Evolutionary conservation across 805 yeast genomes (phyloP), one percentile per base, ranked within the genome.

Genomic region (Teunomyces atbi): DNA sequence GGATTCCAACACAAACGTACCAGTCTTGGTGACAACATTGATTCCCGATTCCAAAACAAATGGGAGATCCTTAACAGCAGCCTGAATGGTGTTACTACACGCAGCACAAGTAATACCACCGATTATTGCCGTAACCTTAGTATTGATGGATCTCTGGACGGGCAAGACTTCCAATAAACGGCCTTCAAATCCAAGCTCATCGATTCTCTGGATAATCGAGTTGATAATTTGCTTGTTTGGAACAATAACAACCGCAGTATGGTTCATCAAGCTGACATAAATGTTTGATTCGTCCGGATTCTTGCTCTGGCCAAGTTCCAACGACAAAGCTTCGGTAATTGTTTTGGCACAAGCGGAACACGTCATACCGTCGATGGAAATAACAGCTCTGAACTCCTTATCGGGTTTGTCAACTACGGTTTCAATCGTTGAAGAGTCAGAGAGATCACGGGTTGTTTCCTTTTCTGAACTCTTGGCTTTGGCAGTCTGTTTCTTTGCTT

Each of bases 91-190:
- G 34, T 73, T 73, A 1, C 81, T 81, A 62, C 94, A 84, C 0
- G 89, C 80, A 6, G 86, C 82, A 64, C 92, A 86, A 0, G 89
- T 81, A 61, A 86, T 84, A 3, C 91, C 92, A 8, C 84, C 86
- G 37, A 86, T 79, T 0, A 81, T 65, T 0, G 89, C 89, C 8
- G 73, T 67, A 6, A 83, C 77, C 53, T 75, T 76, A 53, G 69
- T 77, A 45, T 73, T 76, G 5, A 68, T 56, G 5, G 79, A 67
- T 28, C 77, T 66, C 27, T 74, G 74, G 3, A 83, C 74, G 1
- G 89, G 90, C 18, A 82, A 58, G 6, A 84, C 68, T 52, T 84
- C 89, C 5, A 81, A 58, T 11, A 84, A 64, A 15, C 69, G 74
- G 35, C 83, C 77, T 6, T 73, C 74, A 53, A 66, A 70, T 1